A percentile compares a stretch with the other conserved stretches of the same genome.
Evolutionary conservation across 1,139 yeast species (phyloP).

Genomic region (Suhomyces guaymorum): DNA sequence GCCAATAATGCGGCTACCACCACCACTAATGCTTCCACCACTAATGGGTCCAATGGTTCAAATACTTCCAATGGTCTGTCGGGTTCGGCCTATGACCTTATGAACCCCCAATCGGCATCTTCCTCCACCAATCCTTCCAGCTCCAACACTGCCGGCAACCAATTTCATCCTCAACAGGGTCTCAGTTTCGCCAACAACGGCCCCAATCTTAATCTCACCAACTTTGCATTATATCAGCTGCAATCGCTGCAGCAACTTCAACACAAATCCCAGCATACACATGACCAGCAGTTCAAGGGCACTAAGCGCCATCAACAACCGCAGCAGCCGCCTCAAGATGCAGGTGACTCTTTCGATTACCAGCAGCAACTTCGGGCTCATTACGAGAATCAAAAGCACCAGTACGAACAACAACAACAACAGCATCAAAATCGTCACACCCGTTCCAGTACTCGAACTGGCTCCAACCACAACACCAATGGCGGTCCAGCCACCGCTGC

Average conservation of each 20-base stretch:
- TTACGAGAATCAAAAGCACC: slow-evolving; percentile 30
- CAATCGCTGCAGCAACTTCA: slow-evolving; percentile 12
- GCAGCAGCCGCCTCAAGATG: too few species aligned
- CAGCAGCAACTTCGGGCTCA: slow-evolving; percentile 31
- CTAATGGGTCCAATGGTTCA: neutral
- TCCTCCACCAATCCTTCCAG: slow-evolving; percentile 11
- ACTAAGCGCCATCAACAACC: slow-evolving; percentile 11
- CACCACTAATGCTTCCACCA: slow-evolving; percentile 12
- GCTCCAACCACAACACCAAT: slow-evolving; percentile 5
- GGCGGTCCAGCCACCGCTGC: neutral
- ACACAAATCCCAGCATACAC: slow-evolving; percentile 15
- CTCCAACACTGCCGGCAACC: slow-evolving; percentile 22
- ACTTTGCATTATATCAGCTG: slow-evolving; percentile 4
- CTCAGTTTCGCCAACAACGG: slow-evolving; percentile 27
- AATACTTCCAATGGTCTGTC: slow-evolving; percentile 3
- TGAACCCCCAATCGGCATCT: slow-evolving; percentile 22
- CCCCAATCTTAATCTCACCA: slow-evolving; percentile 16
- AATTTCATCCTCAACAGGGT: slow-evolving; percentile 35
- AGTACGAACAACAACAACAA: slow-evolving; percentile 15
- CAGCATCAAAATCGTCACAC: slow-evolving; percentile 14
- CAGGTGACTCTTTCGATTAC: slow-evolving; percentile 28
- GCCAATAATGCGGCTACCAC: slow-evolving; percentile 12
- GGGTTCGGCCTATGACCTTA: slow-evolving; percentile 23
- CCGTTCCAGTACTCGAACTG: slow-evolving; percentile 16
- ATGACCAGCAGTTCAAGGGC: slow-evolving; percentile 9